Conservation (phyloP, 225 moss, liverwort and hornwort genomes). For the Physcomitrium patens region DNA sequence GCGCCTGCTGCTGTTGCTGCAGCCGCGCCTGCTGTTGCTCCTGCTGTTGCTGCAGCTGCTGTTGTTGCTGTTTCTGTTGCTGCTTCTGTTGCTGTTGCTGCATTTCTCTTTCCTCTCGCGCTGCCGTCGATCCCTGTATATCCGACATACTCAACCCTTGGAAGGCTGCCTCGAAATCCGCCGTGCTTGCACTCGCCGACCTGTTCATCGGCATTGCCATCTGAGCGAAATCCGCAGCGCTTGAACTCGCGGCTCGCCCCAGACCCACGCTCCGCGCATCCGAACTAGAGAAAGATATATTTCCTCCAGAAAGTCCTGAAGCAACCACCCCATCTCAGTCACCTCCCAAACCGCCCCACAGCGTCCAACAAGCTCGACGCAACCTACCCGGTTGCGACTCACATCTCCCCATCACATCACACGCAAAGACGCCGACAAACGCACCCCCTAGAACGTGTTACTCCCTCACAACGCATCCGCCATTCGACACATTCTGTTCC, state of each 20-base stretch:
- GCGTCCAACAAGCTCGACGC: neutral
- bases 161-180: slow-evolving; percentile 76
- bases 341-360: neutral
- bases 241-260: slow-evolving; percentile 51
- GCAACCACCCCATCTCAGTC: neutral
- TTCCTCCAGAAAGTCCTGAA: slow-evolving; percentile 56
- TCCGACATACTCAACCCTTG: slow-evolving; percentile 79
- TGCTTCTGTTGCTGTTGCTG: slow-evolving; percentile 73
- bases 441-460: neutral
- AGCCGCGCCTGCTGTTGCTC: slow-evolving; percentile 55
- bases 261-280: slow-evolving; percentile 44
- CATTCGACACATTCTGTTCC: neutral
- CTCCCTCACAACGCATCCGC: neutral
- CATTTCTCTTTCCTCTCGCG: slow-evolving; percentile 52
- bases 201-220: slow-evolving; percentile 57
- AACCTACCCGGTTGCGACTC: neutral
- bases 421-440: neutral
- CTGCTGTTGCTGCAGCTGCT: slow-evolving; percentile 46
- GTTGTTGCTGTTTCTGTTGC: slow-evolving; percentile 54
- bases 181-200: slow-evolving; percentile 70
- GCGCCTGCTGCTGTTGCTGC: slow-evolving; percentile 46
- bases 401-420: neutral
- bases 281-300: slow-evolving; percentile 45
- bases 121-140: slow-evolving; percentile 52
- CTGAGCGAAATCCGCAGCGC: slow-evolving; percentile 51